phyloP scores from a whole-genome alignment of 2,329 filamentous ascomycete species.

The Ambrosiella cleistominuta region DNA sequence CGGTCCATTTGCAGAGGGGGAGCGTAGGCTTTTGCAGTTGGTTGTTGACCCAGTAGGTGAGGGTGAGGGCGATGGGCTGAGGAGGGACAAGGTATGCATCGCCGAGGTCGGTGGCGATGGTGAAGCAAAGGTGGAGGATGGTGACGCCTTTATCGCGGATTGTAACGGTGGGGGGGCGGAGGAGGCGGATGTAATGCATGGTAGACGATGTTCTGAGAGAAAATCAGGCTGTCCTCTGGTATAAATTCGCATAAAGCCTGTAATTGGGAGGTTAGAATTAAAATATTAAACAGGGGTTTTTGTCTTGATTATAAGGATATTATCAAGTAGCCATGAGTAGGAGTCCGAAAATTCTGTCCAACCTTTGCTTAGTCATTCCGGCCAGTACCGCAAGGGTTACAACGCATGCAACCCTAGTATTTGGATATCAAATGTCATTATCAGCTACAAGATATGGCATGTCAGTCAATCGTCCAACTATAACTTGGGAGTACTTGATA shows the following conservation, averaged over 20 bases:
- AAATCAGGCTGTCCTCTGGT: background rate
- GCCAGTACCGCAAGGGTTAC: background rate
- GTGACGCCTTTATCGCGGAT: conserved; percentile 13
- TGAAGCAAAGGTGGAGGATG: conserved; percentile 29
- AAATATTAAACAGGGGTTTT: too few species aligned
- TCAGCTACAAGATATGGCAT: too few species aligned
- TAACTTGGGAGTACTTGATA: too few species aligned
- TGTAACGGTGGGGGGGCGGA: conserved; percentile 26
- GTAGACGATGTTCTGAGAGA: background rate
- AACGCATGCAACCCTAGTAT: background rate
- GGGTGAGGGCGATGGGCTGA: conserved; percentile 25
- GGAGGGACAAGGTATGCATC: conserved; percentile 34
- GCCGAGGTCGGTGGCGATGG: conserved; percentile 40
- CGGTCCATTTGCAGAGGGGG: conserved; percentile 18
- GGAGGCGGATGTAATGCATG: conserved; percentile 42
- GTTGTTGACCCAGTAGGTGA: conserved; percentile 18
- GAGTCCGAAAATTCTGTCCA: conserved; percentile 5
- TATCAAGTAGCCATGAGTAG: background rate
- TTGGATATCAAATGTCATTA: background rate
- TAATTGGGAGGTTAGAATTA: too few species aligned
- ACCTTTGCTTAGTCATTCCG: conserved; percentile 12
- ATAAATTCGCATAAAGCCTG: too few species aligned
- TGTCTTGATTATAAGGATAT: too few species aligned
- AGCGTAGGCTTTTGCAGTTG: conserved; percentile 17
- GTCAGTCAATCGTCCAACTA: too few species aligned